Evolutionary conservation across 2,329 filamentous ascomycete genomes (phyloP).

Genomic region (Botryotinia globosa): DNA sequence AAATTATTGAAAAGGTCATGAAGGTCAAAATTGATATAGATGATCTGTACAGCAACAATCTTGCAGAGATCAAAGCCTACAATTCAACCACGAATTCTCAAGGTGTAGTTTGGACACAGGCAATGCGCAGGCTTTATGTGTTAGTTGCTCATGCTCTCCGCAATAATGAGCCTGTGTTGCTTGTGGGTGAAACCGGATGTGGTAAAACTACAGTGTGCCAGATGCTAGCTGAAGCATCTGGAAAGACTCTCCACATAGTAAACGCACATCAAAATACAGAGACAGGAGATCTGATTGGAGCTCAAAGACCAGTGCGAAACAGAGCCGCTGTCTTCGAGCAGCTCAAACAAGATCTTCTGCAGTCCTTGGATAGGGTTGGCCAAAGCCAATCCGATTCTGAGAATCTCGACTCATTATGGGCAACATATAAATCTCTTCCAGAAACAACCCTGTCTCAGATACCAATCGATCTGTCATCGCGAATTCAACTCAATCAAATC

Average conservation of each 20-base stretch:
- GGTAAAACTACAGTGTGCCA: constrained; percentile 98
- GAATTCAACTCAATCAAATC: constrained; percentile 49
- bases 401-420: constrained; percentile 54
- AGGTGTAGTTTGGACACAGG: constrained; percentile 87
- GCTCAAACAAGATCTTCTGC: constrained; percentile 59
- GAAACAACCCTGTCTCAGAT: constrained; percentile 43
- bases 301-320: constrained; percentile 88
- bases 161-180: constrained; percentile 88
- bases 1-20: constrained; percentile 86
- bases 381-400: constrained; percentile 56
- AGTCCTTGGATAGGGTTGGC: constrained; percentile 43
- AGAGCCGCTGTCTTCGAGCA: constrained; percentile 67
- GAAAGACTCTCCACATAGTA: constrained; percentile 77
- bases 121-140: constrained; percentile 88
- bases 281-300: constrained; percentile 94
- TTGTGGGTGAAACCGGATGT: constrained; percentile 95
- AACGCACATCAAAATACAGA: constrained; percentile 99
- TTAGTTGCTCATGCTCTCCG: constrained; percentile 82
- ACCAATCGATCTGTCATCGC: constrained; percentile 36
- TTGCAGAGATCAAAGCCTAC: constrained; percentile 53
- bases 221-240: constrained; percentile 76
- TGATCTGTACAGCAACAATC: constrained; percentile 64
- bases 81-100: constrained; percentile 50
- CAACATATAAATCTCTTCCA: constrained; percentile 46
- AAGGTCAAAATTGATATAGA: constrained; percentile 76